Conservation (phyloP, 192 early-diverging fungal genomes). For the Linnemannia hyalina region DNA sequence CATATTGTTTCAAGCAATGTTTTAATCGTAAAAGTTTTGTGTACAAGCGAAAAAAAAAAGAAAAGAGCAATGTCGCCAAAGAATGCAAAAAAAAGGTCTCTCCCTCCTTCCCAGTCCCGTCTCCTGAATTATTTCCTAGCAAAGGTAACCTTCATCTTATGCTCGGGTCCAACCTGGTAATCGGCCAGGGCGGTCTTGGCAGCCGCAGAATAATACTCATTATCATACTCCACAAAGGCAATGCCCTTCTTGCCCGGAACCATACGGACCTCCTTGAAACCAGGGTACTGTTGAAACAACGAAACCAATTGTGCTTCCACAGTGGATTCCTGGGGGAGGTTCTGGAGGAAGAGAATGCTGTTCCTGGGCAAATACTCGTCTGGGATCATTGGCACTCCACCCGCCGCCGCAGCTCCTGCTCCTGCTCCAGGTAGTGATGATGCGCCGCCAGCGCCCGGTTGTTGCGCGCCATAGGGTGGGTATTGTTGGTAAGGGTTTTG, state of each 20-base stretch:
- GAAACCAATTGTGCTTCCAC: slow-evolving; percentile 67
- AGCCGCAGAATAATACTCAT: slow-evolving; percentile 82
- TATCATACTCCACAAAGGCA: slow-evolving; percentile 97
- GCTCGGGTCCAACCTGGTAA: slow-evolving; percentile 72
- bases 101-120: neutral
- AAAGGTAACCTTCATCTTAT: slow-evolving; percentile 87
- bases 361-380: slow-evolving; percentile 90
- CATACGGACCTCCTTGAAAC: slow-evolving; percentile 96
- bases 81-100: neutral
- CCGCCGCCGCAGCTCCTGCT: slow-evolving; percentile 23
- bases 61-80: neutral
- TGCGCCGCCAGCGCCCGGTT: slow-evolving; percentile 7
- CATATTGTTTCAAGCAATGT: neutral
- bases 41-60: neutral
- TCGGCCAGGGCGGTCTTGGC: slow-evolving; percentile 82
- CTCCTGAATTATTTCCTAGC: slow-evolving; percentile 74
- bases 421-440: slow-evolving; percentile 12
- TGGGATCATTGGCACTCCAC: slow-evolving; percentile 62
- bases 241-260: slow-evolving; percentile 92
- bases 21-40: neutral
- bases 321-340: slow-evolving; percentile 72
- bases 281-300: slow-evolving; percentile 88
- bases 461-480: neutral
- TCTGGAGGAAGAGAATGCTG: slow-evolving; percentile 94
- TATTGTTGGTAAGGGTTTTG: slow-evolving; percentile 13